A percentile compares a stretch with the other conserved stretches of the same genome.
phyloP scores from a whole-genome alignment of 225 moss, liverwort and hornwort genomes.

The Neckera pumila region DNA sequence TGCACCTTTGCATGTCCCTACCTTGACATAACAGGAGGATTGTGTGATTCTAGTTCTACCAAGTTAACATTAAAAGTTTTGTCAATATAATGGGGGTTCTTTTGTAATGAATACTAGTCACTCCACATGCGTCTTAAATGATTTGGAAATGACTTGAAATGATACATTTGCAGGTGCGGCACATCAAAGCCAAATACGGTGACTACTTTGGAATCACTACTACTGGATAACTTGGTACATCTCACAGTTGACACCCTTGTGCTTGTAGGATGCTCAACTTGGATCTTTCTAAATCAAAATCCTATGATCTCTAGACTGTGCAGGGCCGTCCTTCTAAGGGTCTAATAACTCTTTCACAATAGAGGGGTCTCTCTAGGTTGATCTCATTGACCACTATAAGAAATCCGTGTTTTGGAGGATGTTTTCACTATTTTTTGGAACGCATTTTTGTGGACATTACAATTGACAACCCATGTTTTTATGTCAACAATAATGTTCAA shows the following conservation, averaged over 20 bases:
- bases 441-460: too few relatives aligned
- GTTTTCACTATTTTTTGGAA: too few relatives aligned
- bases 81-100: neutral
- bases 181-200: slow-evolving; percentile 73
- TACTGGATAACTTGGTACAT: slow-evolving; percentile 83
- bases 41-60: neutral
- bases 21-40: neutral
- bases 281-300: neutral
- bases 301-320: neutral
- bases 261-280: neutral
- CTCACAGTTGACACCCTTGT: neutral
- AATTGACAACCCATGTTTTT: too few relatives aligned
- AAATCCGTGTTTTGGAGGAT: too few relatives aligned
- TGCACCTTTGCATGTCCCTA: neutral
- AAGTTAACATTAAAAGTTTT: too few relatives aligned
- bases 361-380: neutral
- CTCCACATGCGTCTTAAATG: neutral
- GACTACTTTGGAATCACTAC: slow-evolving; percentile 86
- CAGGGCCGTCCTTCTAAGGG: neutral
- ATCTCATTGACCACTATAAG: neutral
- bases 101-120: neutral
- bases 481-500: too few relatives aligned
- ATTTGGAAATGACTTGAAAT: neutral
- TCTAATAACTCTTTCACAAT: neutral
- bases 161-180: slow-evolving; percentile 46